phyloP scores from a whole-genome alignment of 805 yeast genomes.

The Metschnikowia sp. region DNA sequence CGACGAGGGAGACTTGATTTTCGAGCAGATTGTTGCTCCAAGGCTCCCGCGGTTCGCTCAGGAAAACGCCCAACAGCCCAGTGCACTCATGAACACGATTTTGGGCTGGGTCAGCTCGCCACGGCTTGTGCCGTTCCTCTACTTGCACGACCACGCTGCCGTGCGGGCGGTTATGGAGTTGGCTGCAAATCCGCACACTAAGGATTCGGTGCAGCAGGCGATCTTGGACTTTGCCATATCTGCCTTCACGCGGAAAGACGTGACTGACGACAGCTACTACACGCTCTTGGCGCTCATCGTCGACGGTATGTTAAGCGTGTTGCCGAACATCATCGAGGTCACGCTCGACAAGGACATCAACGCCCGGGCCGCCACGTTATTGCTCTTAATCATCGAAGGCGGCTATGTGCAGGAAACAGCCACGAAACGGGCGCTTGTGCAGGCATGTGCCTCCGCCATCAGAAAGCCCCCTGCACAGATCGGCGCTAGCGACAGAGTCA shows the following conservation, averaged over 20 bases:
- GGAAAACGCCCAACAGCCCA: constrained; percentile 81
- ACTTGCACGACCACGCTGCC: constrained; percentile 53
- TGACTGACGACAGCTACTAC: constrained; percentile 39
- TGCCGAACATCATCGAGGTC: constrained; percentile 49
- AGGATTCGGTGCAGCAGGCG: constrained; percentile 59
- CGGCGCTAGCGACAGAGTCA: constrained; percentile 49
- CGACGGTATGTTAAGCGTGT: constrained; percentile 47
- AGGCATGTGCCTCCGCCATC: constrained; percentile 57
- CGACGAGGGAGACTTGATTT: constrained; percentile 45
- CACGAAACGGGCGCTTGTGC: constrained; percentile 50
- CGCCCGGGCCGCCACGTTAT: constrained; percentile 48
- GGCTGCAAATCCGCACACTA: constrained; percentile 53
- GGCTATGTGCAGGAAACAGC: constrained; percentile 54
- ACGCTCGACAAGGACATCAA: constrained; percentile 45
- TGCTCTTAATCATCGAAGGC: constrained; percentile 52
- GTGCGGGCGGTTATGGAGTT: constrained; percentile 53
- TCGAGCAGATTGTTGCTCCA: constrained; percentile 53
- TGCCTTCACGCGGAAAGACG: constrained; percentile 40
- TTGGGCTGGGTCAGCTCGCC: constrained; percentile 47
- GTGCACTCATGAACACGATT: constrained; percentile 68
- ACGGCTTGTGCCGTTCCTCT: constrained; percentile 49
- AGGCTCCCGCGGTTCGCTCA: constrained; percentile 64
- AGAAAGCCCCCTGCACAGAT: constrained; percentile 55
- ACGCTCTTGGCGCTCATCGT: constrained; percentile 56
- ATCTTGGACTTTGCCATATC: constrained; percentile 53